Evolutionary conservation across 805 yeast species (phyloP), one percentile per base, ranked within the genome.

Genomic region (Candida sonorensis): DNA sequence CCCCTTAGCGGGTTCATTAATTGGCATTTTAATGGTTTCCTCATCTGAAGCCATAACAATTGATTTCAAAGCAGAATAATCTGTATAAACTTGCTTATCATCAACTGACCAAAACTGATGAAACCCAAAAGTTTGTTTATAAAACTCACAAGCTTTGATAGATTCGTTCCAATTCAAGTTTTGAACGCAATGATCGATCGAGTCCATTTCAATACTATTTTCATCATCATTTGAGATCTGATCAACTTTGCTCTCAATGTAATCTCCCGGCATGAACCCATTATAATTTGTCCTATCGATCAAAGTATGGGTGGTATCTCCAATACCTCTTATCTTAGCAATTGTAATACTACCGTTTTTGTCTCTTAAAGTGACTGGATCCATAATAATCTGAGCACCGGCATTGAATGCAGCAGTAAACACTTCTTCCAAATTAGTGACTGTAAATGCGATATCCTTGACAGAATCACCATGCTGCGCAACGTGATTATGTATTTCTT

Each of bases 51-150:
- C 73, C 87, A 85, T 79, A 10, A 85, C 94, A 16, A 76, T 71
- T 10, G 94, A 80, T 34, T 72, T 66, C 35, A 84, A 67, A 0
- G 92, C 82, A 2, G 87, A 72, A 42, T 61, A 75, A 33, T 72
- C 75, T 0, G 95, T 83, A 31, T 69, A 66, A n/a, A 85, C 72
- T 42, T 78, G 82, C 29, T 63, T 65, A 41, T 85, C 94, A 52
- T 83, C 94, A 10, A 81, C 94, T 1, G 90, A 79, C 92, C 94
- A 82, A 51, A 74, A 84, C 48, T 75, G 65, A 44, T 78, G 86
- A 57, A 85, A 81, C 1, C 87, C 87, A 44, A 84, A 73, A 2
- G 73, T 69, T 17, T 58, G 54, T 18, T 75, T 71, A 55, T 86
- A 84, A 36, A 70, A 69, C 12, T 60, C 58, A 44, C 87, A 81